These are phyloP conservation scores for Boletus sp. DNA, from an alignment of 768 basidiomycete genomes.

Conservation along the genomic window DNA sequence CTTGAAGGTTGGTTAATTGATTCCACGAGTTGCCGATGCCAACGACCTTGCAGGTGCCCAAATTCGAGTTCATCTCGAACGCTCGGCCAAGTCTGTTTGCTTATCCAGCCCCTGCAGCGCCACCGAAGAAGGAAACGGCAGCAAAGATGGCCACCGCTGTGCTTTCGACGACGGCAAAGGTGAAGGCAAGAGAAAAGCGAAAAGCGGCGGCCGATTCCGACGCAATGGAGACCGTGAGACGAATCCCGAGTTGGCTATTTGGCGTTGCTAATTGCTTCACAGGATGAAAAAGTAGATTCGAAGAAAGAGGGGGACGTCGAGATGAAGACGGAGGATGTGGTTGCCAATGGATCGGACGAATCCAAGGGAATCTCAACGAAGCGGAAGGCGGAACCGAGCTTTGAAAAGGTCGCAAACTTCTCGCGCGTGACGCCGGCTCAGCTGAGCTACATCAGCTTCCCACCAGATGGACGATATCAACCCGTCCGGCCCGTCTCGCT, in stretches of 20 bases:
- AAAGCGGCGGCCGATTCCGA: conserved; percentile 83
- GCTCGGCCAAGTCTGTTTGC: conserved; percentile 89
- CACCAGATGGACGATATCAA: conserved; percentile 73
- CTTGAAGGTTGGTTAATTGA: conserved; percentile 57
- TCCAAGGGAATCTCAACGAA: conserved; percentile 48
- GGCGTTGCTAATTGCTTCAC: conserved; percentile 14
- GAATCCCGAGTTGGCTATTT: neutral
- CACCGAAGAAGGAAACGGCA: conserved; percentile 89
- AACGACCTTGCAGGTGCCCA: conserved; percentile 67
- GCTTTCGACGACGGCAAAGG: conserved; percentile 94
- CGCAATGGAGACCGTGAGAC: conserved; percentile 75
- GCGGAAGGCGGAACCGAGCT: conserved; percentile 71
- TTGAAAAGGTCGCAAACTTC: conserved; percentile 79
- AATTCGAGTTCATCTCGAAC: conserved; percentile 88
- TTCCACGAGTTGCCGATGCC: neutral
- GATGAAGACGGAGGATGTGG: conserved; percentile 70
- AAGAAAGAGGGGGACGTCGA: conserved; percentile 67
- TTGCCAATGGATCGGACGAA: conserved; percentile 54
- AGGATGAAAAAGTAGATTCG: conserved; percentile 55
- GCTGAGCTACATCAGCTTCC: conserved; percentile 80
- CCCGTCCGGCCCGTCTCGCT: conserved; percentile 81
- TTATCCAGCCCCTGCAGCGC: conserved; percentile 82
- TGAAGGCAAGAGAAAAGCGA: conserved; percentile 91
- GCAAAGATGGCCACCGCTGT: conserved; percentile 93
- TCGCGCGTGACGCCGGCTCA: conserved; percentile 91